Base-by-base conservation (phyloP, 2,329 filamentous ascomycete genomes). In the Exophiala sp. region DNA sequence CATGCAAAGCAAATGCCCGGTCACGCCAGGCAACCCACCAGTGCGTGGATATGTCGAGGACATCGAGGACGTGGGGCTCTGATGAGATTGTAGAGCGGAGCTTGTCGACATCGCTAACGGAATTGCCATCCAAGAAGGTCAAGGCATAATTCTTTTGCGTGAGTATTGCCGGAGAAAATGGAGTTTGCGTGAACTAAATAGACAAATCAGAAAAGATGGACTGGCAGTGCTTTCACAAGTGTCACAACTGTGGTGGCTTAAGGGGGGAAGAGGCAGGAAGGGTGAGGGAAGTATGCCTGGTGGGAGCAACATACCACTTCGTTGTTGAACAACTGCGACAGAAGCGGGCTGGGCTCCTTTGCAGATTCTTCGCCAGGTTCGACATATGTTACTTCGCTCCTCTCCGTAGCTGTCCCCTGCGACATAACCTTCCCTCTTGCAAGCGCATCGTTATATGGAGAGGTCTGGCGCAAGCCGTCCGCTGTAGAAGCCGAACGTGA, bases 11-110 rank as follows among this genome's bases (percentile, higher is more conserved):
- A 21, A 50, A 55, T 10, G 53, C 35, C 29, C 58, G 58, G 37
- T 57, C 54, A 29, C 58, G 52, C 58, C 58, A 60, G 24, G 58
- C 46, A 23, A 58, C 52, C 58, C 58, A 60, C 58, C 58, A 60
- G n/a, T 53, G 44, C 2, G 44, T 41, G 8, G 53, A 54, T 40
- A 57, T 44, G 37, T 58, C 52, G 23, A 60, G 48, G 10, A 54
- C 54, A 10, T 60, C 41, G 39, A 57, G 41, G 13, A 60, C 43
- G 23, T 58, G 38, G 9, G 57, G 56, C 35, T 58, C 52, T 3
- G 46, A 42, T 3, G 54, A 45, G 39, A 58, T 60, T 2, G 56
- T 59, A 13, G 54, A 58, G 13, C 48, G 41, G 9, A 60, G 42
- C 19, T 55, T 58, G 5, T 60, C 55, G 6, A 43, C 41, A 32